Evolutionary conservation across 2,329 filamentous ascomycete species (phyloP), one percentile per base, ranked within the genome.

Genomic region (Metarhizium brunneum): DNA sequence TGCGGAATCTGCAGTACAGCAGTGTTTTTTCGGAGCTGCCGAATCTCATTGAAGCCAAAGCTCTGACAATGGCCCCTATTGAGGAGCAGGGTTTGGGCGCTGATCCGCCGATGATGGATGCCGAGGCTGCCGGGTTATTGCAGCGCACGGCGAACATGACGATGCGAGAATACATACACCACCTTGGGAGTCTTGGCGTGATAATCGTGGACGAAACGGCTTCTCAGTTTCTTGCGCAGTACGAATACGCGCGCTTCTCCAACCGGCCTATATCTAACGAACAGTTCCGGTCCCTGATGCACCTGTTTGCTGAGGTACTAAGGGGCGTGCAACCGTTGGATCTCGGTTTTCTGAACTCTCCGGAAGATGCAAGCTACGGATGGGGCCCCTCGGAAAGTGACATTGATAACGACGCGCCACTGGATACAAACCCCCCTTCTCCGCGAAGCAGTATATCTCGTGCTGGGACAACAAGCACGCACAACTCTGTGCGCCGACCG

Each of bases 11-110:
- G n/a, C 85, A 95, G 60, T 97, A 95, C 69, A 80, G 79, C 62
- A 84, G 84, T 2, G 90, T 99, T 29, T 77, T 96, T 18, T 79
- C 81, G 42, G 92, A 97, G 70, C 77, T 99, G 29, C 90, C 92
- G 1, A 87, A 95, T 66, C 78, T 97, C 32, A 88, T 97, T 59
- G 92, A 97, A 73, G 92, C 90, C 10, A 92, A 92, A 69, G 92
- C 91, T 1, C 83, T 96, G n/a, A 91, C 89, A 0, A 80, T 96
- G 42, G 90, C 88, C 0, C 90, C 86, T 35, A 75, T 77, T 0
- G 76, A 73, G 16, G 16, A 48, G 25, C 45, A 48, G 5, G 45
- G 20, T 4, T 14, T 30, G 20, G 45, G 29, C 3, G 36, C 32
- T 16, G 45, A 45, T 6, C 43, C 40, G 13, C 73, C 71, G 16